Base-by-base conservation (phyloP, 2,329 filamentous ascomycete genomes). In the Sporothrix pseudoabietina region DNA sequence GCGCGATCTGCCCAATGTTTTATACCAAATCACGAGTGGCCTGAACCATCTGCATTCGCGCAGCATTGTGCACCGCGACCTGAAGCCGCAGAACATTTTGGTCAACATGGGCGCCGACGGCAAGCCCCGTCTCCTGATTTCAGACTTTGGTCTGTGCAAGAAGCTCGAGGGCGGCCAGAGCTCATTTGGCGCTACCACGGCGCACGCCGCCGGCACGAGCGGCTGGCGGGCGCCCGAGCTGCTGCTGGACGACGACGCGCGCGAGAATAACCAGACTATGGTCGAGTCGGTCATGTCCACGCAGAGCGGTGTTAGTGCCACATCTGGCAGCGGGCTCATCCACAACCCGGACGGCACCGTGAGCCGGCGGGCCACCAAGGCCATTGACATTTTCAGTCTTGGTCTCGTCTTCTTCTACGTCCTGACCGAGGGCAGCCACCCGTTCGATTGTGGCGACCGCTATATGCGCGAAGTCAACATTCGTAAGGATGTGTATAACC, bases 371-470 rank as follows among this genome's bases (percentile, higher is more conserved):
- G 95, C 97, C 7, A 99, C 97, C 63, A 91, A 96, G 63, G 93
- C 96, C 9, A 98, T 98, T 75, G 96, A 99, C 80, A 97, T 99
- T 35, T 99, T 99, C 83, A 97, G 94, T 0, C 87, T 99, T 49
- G 96, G 96, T 0, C 91, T 97, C 71, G 94, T 99, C n/a, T 99
- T 98, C 85, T 98, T 94, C 83, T 99, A 98, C 80, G 94, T 98
- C n/a, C 86, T 99, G 74, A 98, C 95, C 1, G 92, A 94, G 75
- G 96, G 96, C 19, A 89, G 88, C 1, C 96, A 99, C 81, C 96
- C 96, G 0, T 99, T 97, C 78, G 95, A 98, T 80, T 94, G 94
- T 75, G 94, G 96, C 72, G 94, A 96, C 79, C 90, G 94, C 69
- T 98, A 96, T 85, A 97, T 97, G 89, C 90, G 96, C 71, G 96